Evolutionary conservation across 768 basidiomycete species (phyloP).

Genomic region (Boletus coccyginus): DNA sequence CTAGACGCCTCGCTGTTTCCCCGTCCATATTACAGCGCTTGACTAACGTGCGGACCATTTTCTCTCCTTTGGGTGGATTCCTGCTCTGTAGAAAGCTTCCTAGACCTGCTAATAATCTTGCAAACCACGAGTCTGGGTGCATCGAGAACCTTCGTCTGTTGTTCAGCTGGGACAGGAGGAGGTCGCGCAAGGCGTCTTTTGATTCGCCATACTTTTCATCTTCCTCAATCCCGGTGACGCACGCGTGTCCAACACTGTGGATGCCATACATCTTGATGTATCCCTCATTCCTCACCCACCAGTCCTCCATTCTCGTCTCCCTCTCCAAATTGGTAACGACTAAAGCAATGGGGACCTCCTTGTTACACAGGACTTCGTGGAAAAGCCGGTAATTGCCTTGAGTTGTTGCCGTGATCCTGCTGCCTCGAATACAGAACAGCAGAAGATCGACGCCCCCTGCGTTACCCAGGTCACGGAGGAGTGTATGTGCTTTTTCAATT

Average conservation of each 20-base stretch:
- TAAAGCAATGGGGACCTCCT: slow-evolving; percentile 38
- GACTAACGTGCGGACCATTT: slow-evolving; percentile 19
- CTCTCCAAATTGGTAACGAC: slow-evolving; percentile 42
- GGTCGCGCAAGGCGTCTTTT: slow-evolving; percentile 19
- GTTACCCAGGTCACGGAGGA: slow-evolving; percentile 21
- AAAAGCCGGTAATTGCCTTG: slow-evolving; percentile 41
- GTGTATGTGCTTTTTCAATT: slow-evolving; percentile 27
- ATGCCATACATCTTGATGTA: slow-evolving; percentile 27
- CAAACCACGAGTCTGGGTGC: slow-evolving; percentile 26
- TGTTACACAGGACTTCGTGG: slow-evolving; percentile 37
- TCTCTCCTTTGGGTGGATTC: slow-evolving; percentile 26
- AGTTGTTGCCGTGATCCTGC: slow-evolving; percentile 28
- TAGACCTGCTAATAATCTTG: slow-evolving; percentile 20
- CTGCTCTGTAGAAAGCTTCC: slow-evolving; percentile 18
- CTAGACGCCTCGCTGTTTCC: slow-evolving; percentile 24
- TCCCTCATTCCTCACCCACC: slow-evolving; percentile 32
- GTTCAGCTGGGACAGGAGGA: slow-evolving; percentile 15
- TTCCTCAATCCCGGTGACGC: slow-evolving; percentile 38
- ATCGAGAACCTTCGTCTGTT: slow-evolving; percentile 20
- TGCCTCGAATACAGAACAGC: slow-evolving; percentile 38
- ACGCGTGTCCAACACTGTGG: slow-evolving; percentile 35
- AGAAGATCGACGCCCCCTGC: slow-evolving; percentile 34
- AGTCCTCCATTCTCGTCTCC: slow-evolving; percentile 33
- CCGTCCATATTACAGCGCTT: slow-evolving; percentile 30
- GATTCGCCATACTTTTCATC: slow-evolving; percentile 37